Conservation (phyloP, 352 stramenopile genomes). For the Phytophthora palmivora region DNA sequence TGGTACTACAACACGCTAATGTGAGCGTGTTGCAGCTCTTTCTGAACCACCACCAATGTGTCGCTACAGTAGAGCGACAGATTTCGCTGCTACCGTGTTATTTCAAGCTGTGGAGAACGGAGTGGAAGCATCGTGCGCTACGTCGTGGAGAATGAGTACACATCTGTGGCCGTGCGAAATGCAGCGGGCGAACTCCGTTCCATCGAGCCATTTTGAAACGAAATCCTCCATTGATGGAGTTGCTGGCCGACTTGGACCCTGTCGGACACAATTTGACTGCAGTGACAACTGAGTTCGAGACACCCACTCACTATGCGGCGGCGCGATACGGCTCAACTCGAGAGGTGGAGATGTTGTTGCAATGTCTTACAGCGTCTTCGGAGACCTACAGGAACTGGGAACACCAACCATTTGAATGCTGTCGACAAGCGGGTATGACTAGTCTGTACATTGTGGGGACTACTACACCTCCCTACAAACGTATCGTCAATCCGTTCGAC, state of each 20-base stretch:
- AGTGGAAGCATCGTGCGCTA: conserved; percentile 13
- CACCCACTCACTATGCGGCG: conserved; percentile 21
- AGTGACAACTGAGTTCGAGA: background rate
- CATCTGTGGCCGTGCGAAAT: conserved; percentile 6
- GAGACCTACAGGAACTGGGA: background rate
- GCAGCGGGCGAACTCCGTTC: conserved; percentile 15
- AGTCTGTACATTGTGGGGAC: conserved; percentile 12
- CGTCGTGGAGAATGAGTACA: conserved; percentile 29
- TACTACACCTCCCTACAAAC: background rate
- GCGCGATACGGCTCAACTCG: conserved; percentile 9
- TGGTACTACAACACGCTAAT: conserved; percentile 16
- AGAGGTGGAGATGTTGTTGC: conserved; percentile 16
- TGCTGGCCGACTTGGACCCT: conserved; percentile 17
- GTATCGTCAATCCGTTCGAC: background rate
- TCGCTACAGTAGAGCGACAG: conserved; percentile 14
- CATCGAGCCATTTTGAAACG: conserved; percentile 19
- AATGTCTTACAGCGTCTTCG: conserved; percentile 5
- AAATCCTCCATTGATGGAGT: conserved; percentile 13
- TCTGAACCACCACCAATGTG: conserved; percentile 32
- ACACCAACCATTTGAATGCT: conserved; percentile 11
- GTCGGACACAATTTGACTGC: conserved; percentile 1
- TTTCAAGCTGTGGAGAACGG: conserved; percentile 22
- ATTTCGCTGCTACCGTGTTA: conserved; percentile 27
- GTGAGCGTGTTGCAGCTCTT: conserved; percentile 34
- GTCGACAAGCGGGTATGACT: background rate